Evolutionary conservation across 1,284 basidiomycete genomes (phyloP).

Genomic region (Kalmanozyma brasiliensis): DNA sequence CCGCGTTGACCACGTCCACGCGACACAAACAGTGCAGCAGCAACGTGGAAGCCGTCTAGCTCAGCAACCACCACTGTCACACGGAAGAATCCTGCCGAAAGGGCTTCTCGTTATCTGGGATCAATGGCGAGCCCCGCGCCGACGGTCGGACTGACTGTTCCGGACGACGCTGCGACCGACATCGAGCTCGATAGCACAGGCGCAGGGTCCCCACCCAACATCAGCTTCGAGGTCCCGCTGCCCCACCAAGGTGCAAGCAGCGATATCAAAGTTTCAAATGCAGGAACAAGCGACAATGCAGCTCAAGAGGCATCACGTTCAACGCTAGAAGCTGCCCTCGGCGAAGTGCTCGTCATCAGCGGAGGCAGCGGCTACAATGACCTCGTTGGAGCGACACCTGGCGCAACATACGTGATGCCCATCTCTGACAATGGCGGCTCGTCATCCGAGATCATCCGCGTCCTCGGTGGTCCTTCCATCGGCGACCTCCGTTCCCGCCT

Average conservation of each 20-base stretch:
- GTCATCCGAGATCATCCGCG: slow-evolving; percentile 60
- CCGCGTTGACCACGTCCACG: slow-evolving; percentile 15
- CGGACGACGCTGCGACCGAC: slow-evolving; percentile 14
- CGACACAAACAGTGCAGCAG: neutral
- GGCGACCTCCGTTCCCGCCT: slow-evolving; percentile 77
- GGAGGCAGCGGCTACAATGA: slow-evolving; percentile 72
- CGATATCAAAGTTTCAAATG: neutral
- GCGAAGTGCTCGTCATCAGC: slow-evolving; percentile 69
- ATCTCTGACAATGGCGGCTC: slow-evolving; percentile 78
- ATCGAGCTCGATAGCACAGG: slow-evolving; percentile 38
- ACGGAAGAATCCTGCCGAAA: no score
- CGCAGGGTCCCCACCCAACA: slow-evolving; percentile 27
- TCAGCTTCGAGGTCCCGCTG: slow-evolving; percentile 4
- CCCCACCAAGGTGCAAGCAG: neutral
- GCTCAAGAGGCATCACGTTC: no score
- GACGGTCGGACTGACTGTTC: slow-evolving; percentile 1
- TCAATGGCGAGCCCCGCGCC: slow-evolving; percentile 13
- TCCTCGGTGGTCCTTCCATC: slow-evolving; percentile 62
- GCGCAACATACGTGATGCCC: slow-evolving; percentile 68
- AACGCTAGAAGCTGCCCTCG: slow-evolving; percentile 21
- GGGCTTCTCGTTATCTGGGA: no score
- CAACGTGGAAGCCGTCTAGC: neutral
- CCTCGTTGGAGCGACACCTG: slow-evolving; percentile 71
- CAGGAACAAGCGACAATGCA: neutral
- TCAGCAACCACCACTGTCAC: no score